A percentile compares a stretch with the other conserved stretches of the same genome.
Evolutionary conservation across 2,329 filamentous ascomycete species (phyloP).

Genomic region (Fusarium sp.): DNA sequence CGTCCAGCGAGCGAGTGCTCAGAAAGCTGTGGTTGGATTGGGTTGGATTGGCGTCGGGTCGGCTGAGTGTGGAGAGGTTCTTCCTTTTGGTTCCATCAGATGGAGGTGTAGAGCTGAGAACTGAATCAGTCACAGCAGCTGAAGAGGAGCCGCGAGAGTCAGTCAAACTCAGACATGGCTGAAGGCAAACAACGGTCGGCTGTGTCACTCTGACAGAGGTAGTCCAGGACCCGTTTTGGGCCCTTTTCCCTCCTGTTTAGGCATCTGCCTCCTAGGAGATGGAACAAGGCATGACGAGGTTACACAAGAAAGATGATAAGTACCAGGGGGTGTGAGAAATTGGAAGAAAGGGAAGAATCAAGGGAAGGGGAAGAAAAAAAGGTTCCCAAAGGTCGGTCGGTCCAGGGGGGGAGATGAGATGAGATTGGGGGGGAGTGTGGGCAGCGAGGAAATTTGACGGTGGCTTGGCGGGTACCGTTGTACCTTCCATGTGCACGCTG

Average conservation of each 20-base stretch:
- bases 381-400: conserved; percentile 6
- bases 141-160: background rate
- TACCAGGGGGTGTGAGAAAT: conserved; percentile 31
- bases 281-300: conserved; percentile 32
- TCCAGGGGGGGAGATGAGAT: conserved; percentile 28
- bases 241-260: conserved; percentile 16
- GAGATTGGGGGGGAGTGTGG: conserved; percentile 34
- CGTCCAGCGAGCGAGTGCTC: background rate
- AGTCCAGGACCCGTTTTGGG: conserved; percentile 19
- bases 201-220: background rate
- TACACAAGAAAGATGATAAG: conserved; percentile 25
- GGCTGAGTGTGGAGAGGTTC: conserved; percentile 12
- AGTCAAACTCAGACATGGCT: background rate
- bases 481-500: conserved; percentile 7
- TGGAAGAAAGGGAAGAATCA: conserved; percentile 8
- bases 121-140: background rate
- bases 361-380: background rate
- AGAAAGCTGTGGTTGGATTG: conserved; percentile 23
- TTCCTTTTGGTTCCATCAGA: conserved; percentile 1
- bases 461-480: conserved; percentile 30
- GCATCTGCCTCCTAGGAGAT: conserved; percentile 20
- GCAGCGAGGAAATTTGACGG: conserved; percentile 40
- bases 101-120: background rate
- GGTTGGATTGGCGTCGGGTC: conserved; percentile 21
- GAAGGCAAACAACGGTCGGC: conserved; percentile 23